Base-by-base conservation (phyloP, 1,284 basidiomycete genomes). In the Pyrrhoderma lamaoense region DNA sequence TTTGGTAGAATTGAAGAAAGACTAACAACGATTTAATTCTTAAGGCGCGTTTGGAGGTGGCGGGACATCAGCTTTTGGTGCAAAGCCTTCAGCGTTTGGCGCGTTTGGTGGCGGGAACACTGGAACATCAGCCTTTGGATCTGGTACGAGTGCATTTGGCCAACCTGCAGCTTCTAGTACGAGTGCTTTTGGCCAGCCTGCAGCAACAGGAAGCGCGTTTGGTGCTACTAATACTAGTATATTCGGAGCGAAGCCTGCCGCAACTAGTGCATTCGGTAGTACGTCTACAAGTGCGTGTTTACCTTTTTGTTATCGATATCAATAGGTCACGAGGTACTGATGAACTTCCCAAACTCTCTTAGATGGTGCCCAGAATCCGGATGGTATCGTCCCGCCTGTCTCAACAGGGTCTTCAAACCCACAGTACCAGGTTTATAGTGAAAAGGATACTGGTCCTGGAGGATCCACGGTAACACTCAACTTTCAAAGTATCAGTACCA, bases 21-120 rank as follows among this genome's bases (percentile, higher is more conserved):
- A 8, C 40, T 42, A 16, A 25, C 25, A 34, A 25, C 18, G 42
- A 47, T 21, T 57, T 51, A 23, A 14, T 42, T 16, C 52, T 40
- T 5, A 16, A 80, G 85, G 82, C 55, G 73, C 76, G 42, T 89
- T 89, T 67, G 78, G 73, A 27, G 64, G 68, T 9, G 57, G 66
- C 7, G 60, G 67, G 1, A 70, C 71, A 47, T 71, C 77, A 53
- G 70, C 81, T 42, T 82, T 85, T 56, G 79, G 77, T 49, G 75
- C 72, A 48, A 70, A 69, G 40, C 89, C 89, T 60, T 80, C 85
- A 49, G 62, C 81, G 13, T 50, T 51, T 42, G 53, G 53, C 36
- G 37, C 45, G 40, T 42, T 58, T 34, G 46, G 46, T 62, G 73
- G 73, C 62, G 74, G 73, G 50, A 73, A 65, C 51, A 74, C 69